phyloP scores from a whole-genome alignment of 352 stramenopile species.

The Phytophthora capsici region DNA sequence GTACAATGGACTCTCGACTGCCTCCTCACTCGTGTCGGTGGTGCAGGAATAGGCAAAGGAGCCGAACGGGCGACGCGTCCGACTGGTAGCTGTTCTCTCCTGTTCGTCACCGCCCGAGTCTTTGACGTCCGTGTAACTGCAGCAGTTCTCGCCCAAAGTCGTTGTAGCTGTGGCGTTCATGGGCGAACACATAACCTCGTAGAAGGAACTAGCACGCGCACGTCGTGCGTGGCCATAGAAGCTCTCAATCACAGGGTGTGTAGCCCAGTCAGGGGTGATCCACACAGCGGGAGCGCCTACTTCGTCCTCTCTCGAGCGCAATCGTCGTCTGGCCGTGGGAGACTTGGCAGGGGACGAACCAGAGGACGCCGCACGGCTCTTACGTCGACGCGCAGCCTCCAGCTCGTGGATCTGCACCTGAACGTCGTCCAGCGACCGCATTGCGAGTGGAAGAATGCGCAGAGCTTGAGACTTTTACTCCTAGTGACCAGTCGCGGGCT shows the following conservation, averaged over 20 bases:
- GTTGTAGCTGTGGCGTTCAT: conserved; percentile 59
- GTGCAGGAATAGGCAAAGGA: conserved; percentile 78
- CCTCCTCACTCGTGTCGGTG: conserved; percentile 73
- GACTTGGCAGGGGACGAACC: conserved; percentile 13
- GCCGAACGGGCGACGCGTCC: conserved; percentile 38
- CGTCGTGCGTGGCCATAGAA: conserved; percentile 69
- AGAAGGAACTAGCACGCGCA: conserved; percentile 72
- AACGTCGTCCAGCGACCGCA: conserved; percentile 21
- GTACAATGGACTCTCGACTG: conserved; percentile 30
- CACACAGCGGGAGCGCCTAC: conserved; percentile 65
- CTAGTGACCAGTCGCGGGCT: conserved; percentile 24
- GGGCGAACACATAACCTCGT: conserved; percentile 86
- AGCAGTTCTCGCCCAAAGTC: conserved; percentile 66
- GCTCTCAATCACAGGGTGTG: conserved; percentile 81
- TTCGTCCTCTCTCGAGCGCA: conserved; percentile 25
- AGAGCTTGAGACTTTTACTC: conserved; percentile 1
- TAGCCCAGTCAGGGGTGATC: conserved; percentile 72
- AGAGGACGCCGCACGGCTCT: neutral
- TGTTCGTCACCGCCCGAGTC: conserved; percentile 22
- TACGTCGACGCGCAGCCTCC: conserved; percentile 1
- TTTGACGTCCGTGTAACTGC: conserved; percentile 48
- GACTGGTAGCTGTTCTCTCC: conserved; percentile 6
- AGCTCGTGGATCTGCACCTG: conserved; percentile 13
- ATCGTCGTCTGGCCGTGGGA: conserved; percentile 9
- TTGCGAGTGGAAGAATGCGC: conserved; percentile 1